phyloP scores from a whole-genome alignment of 1,139 yeast species.

The Lodderomyces margitis region DNA sequence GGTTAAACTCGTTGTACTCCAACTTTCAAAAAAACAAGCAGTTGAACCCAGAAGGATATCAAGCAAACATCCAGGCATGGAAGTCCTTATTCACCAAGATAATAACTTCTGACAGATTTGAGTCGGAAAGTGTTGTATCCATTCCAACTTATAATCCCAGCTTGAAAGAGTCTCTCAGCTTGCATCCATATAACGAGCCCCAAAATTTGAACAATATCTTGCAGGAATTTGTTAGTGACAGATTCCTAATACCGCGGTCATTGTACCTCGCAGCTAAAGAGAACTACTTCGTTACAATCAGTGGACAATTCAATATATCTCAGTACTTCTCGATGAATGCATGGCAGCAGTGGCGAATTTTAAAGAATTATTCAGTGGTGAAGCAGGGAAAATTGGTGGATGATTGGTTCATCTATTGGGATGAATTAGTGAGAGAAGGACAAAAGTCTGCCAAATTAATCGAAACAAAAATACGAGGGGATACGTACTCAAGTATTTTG shows the following conservation, averaged over 20 bases:
- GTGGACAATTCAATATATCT: slow-evolving; percentile 7
- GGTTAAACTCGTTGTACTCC: slow-evolving; percentile 64
- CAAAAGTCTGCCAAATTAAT: slow-evolving; percentile 13
- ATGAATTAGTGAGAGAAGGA: slow-evolving; percentile 19
- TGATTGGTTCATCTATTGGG: slow-evolving; percentile 30
- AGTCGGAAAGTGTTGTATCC: slow-evolving; percentile 19
- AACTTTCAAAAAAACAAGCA: slow-evolving; percentile 53
- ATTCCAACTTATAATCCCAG: slow-evolving; percentile 24
- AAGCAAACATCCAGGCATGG: slow-evolving; percentile 74
- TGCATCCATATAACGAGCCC: slow-evolving; percentile 34
- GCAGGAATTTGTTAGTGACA: slow-evolving; percentile 24
- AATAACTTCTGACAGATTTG: slow-evolving; percentile 12
- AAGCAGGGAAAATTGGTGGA: slow-evolving; percentile 17
- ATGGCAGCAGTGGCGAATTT: slow-evolving; percentile 23
- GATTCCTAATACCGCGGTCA: slow-evolving; percentile 25
- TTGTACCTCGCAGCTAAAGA: slow-evolving; percentile 15
- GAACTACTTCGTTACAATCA: slow-evolving; percentile 13
- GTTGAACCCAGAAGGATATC: slow-evolving; percentile 65
- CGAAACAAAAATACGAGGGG: slow-evolving; percentile 14
- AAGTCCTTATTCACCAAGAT: slow-evolving; percentile 23
- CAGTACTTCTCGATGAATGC: slow-evolving; percentile 20
- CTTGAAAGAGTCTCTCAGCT: slow-evolving; percentile 19
- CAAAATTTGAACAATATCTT: slow-evolving; percentile 23
- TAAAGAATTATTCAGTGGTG: slow-evolving; percentile 10
- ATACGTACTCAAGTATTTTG: slow-evolving; percentile 21